Evolutionary conservation across 2,329 filamentous ascomycete genomes (phyloP).

Genomic region (Blastomyces emzantsi): DNA sequence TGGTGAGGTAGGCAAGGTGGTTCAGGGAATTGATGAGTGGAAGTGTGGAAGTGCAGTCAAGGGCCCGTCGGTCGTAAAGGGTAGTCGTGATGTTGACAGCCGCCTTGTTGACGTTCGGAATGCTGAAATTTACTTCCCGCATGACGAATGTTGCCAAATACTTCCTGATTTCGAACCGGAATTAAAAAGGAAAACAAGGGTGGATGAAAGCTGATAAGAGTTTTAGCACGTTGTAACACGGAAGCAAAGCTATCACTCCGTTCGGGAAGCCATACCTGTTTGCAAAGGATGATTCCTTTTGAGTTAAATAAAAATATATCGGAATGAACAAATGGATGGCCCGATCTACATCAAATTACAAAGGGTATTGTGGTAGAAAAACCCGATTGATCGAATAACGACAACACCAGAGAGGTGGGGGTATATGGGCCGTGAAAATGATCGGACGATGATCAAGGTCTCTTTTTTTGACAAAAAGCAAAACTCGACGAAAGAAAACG

Average conservation of each 20-base stretch:
- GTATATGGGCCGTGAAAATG: neutral
- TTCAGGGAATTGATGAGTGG: constrained; percentile 98
- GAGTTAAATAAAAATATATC: neutral
- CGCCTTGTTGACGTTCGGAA: constrained; percentile 98
- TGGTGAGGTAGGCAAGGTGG: constrained; percentile 96
- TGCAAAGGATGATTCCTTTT: neutral
- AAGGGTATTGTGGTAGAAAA: neutral
- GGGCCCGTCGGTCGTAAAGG: constrained; percentile 90
- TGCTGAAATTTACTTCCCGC: constrained; percentile 99
- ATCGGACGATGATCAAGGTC: neutral
- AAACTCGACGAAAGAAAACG: neutral
- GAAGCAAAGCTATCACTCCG: neutral
- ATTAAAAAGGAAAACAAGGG: neutral
- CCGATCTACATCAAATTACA: constrained; percentile 1
- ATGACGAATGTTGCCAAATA: constrained; percentile 50
- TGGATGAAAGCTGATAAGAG: neutral
- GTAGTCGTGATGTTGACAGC: constrained; percentile 98
- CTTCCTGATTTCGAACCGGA: too few relatives aligned
- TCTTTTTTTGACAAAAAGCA: neutral
- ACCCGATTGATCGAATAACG: neutral
- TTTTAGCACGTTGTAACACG: neutral
- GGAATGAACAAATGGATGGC: neutral
- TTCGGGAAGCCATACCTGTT: neutral
- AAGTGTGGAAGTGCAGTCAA: constrained; percentile 96
- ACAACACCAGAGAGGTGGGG: neutral